A percentile compares a stretch with the other conserved stretches of the same genome.
Evolutionary conservation across 2,329 filamentous ascomycete species (phyloP).

Genomic region (Fusarium sulawesiense): DNA sequence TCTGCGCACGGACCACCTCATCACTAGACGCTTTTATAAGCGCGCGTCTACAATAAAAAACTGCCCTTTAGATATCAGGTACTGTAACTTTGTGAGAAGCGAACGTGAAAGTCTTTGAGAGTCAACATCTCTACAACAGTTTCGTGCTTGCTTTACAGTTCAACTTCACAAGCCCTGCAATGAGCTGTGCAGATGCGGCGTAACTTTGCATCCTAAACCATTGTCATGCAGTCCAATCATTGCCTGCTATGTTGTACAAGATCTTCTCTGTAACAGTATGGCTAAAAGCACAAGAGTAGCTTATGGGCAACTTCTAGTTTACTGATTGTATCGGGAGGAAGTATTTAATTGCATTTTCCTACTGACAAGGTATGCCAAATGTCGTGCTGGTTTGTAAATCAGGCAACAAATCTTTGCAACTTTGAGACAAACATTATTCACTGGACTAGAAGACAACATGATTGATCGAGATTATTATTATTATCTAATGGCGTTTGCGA

Average conservation of each 20-base stretch:
- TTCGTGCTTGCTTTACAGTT: neutral
- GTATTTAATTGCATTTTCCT: neutral
- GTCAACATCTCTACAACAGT: neutral
- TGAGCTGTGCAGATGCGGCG: neutral
- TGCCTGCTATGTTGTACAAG: neutral
- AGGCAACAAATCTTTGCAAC: neutral
- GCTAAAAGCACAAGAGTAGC: neutral
- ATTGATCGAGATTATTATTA: conserved; percentile 9
- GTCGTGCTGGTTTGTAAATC: neutral
- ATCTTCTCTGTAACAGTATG: neutral
- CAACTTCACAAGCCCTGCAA: neutral
- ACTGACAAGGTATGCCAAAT: neutral
- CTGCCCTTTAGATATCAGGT: neutral
- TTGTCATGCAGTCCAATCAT: neutral
- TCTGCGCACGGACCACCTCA: conserved; percentile 38
- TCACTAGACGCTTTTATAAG: conserved; percentile 12
- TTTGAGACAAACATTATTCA: neutral
- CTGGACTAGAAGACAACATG: neutral
- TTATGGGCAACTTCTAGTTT: neutral
- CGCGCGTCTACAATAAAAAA: conserved; percentile 20
- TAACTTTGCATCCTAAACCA: neutral
- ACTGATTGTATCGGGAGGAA: neutral
- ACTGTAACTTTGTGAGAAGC: too few species aligned
- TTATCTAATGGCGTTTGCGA: conserved; percentile 46
- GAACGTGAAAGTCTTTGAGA: neutral